Base-by-base conservation (phyloP, 192 early-diverging fungal species). In the Rhizophlyctis rosea region DNA sequence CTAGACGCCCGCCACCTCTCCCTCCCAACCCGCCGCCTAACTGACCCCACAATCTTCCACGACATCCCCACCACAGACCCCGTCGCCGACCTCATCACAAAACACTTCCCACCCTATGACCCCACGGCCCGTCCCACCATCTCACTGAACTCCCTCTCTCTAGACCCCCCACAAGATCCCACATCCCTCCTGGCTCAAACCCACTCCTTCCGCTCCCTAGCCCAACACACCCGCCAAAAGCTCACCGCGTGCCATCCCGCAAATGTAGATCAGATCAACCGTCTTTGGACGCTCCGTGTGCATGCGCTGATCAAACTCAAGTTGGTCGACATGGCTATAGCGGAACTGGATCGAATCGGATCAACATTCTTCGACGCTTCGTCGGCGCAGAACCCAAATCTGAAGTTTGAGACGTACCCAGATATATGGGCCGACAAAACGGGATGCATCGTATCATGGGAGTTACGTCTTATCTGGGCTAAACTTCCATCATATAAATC, bases 1-100 rank as follows among this genome's bases (percentile, higher is more conserved):
- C 49, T 54, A 1, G 62, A 64, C 25, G 55, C 47, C n/a, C 25
- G 28, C 3, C 59, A 50, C 48, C 28, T 18, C 14, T 13, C 13
- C 27, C 63, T 74, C 3, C 68, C 73, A 30, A 74, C 78, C 14
- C 30, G 68, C n/a, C 47, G 61, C n/a, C 76, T 71, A 71, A 74
- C 54, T 3, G 64, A 75, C 39, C 51, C 66, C 24, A 48, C 35
- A 1, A 49, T 62, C 11, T 80, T 80, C 57, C 60, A 62, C 54
- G 72, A 74, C 44, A 63, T 80, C 21, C 78, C 78, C 18, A 29
- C 49, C 3, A 33, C 65, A 9, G 78, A 80, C 49, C 65, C 62
- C 18, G 35, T 80, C n/a, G 50, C 36, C 14, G 71, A 76, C 29
- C 49, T 61, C n/a, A 52, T 80, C 28, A 23, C 59, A 50, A 76